Evolutionary conservation across 192 early-diverging fungal species (phyloP).

Genomic region (Coemansia aciculifera): DNA sequence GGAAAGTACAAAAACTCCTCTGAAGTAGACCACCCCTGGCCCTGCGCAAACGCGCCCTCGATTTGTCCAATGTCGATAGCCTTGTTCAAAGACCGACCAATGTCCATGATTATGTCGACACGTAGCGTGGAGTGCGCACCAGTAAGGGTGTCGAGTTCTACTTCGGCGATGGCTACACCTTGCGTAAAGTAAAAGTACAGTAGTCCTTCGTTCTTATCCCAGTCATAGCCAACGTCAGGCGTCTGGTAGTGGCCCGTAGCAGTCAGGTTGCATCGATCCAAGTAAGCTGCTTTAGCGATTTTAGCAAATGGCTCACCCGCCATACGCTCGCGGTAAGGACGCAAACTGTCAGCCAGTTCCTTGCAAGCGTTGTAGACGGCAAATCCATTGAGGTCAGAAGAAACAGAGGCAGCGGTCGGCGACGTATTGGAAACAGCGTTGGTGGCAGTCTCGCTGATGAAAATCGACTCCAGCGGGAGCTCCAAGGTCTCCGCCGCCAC

Average conservation of each 20-base stretch:
- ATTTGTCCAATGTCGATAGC: conserved; percentile 90
- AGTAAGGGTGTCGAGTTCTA: conserved; percentile 83
- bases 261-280: conserved; percentile 75
- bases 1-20: conserved; percentile 81
- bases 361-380: conserved; percentile 79
- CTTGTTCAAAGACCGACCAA: conserved; percentile 81
- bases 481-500: conserved; percentile 78
- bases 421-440: conserved; percentile 76
- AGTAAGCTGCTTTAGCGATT: conserved; percentile 65
- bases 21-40: conserved; percentile 80
- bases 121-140: conserved; percentile 74
- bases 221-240: conserved; percentile 76
- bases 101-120: conserved; percentile 82
- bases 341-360: conserved; percentile 67
- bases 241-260: conserved; percentile 85
- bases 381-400: conserved; percentile 80
- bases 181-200: conserved; percentile 84
- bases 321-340: conserved; percentile 67
- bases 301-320: conserved; percentile 55
- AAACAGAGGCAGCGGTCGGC: conserved; percentile 78
- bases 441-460: conserved; percentile 75
- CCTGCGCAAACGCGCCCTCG: conserved; percentile 85
- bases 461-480: conserved; percentile 67
- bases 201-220: conserved; percentile 66
- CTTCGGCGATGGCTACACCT: conserved; percentile 77